Base-by-base conservation (phyloP, 2,329 filamentous ascomycete genomes). In the Aaosphaeria pasadenensis region DNA sequence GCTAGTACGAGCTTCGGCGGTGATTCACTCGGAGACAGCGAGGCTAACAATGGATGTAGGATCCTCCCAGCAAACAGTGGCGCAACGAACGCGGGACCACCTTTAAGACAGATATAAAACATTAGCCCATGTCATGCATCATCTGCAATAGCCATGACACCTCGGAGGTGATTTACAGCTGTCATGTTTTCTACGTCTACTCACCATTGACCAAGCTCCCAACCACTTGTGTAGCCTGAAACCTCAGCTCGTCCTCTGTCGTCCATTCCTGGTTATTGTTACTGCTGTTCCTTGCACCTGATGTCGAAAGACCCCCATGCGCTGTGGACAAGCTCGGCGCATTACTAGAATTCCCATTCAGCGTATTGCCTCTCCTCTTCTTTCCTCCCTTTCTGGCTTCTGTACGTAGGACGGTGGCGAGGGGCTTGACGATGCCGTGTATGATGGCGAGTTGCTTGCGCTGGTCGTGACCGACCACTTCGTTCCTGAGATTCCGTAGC, bases 151-250 rank as follows among this genome's bases (percentile, higher is more conserved):
- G 28, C 11, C 9, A 39, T 40, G 17, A 24, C 17, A n/a, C 29
- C 11, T 32, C 32, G 6, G 43, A 24, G 17, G 17, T 24, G 17
- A 24, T 24, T 24, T 24, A 36, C 9, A 36, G 33, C 33, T 4
- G 33, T 36, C 33, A 36, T 2, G 33, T 9, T 9, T 36, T 36
- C n/a, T n/a, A 36, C n/a, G n/a, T 36, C 33, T 3, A 9, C 77
- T 61, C 78, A 91, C 91, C 91, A 72, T 88, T 86, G 48, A 90
- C 89, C 63, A 97, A 82, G 68, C 89, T 94, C 42, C 87, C 86
- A 33, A 95, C 75, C n/a, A 96, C 80, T 54, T 95, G 84, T 36
- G 91, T 81, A n/a, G 88, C 87, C 67, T 95, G 89, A 48, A 94
- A 75, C 56, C 84, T 82, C 42, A 86, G 78, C 40, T 82, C 78